Evolutionary conservation across 2,329 filamentous ascomycete genomes (phyloP).

Genomic region (Ophiocordyceps sinensis): DNA sequence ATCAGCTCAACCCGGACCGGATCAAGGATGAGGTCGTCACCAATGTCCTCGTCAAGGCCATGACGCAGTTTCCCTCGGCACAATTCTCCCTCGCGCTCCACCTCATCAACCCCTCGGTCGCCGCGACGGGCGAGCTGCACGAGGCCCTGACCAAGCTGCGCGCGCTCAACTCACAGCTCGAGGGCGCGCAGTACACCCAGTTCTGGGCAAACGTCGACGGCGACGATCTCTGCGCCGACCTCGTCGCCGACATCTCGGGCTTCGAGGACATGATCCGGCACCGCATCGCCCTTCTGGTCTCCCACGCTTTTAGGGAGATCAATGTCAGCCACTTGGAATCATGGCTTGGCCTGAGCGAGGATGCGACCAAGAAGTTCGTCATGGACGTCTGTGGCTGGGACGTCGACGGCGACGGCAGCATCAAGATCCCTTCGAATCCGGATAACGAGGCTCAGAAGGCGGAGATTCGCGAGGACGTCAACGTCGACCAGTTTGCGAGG

Average conservation of each 20-base stretch:
- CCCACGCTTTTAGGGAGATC: constrained; percentile 65
- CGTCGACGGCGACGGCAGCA: constrained; percentile 48
- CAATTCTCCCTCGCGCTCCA: constrained; percentile 92
- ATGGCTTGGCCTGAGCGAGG: constrained; percentile 60
- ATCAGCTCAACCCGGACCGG: constrained; percentile 99
- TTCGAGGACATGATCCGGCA: constrained; percentile 92
- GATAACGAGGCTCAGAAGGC: constrained; percentile 97
- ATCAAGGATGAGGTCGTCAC: constrained; percentile 94
- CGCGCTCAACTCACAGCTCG: constrained; percentile 71
- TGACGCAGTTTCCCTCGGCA: constrained; percentile 91
- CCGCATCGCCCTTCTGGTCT: constrained; percentile 76
- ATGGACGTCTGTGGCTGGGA: constrained; percentile 78
- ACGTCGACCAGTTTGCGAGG: constrained; percentile 70
- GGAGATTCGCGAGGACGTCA: constrained; percentile 89
- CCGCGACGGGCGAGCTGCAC: constrained; percentile 55
- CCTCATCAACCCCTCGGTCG: constrained; percentile 71
- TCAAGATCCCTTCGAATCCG: constrained; percentile 79
- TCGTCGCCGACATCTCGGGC: constrained; percentile 84
- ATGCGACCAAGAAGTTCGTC: constrained; percentile 62
- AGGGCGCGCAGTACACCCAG: constrained; percentile 73
- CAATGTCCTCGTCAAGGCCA: constrained; percentile 96
- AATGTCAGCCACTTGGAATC: constrained; percentile 52
- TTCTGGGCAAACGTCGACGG: constrained; percentile 92
- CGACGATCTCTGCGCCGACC: constrained; percentile 89
- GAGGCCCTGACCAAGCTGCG: constrained; percentile 87